Evolutionary conservation across 331 rosid species (phyloP).

Genomic region (Quercus tomentella): DNA sequence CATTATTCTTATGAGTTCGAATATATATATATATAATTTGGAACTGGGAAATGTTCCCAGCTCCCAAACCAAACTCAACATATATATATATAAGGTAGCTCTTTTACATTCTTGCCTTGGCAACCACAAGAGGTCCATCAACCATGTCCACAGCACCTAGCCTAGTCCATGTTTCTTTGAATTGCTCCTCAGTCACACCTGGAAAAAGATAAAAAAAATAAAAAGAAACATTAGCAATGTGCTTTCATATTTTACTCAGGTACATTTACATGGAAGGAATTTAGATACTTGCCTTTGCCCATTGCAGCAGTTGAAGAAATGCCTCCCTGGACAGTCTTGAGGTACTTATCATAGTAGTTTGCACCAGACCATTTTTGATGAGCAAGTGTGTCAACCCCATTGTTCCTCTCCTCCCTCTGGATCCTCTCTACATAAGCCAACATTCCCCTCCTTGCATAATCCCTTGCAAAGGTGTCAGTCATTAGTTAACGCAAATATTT

Average conservation of each 20-base stretch:
- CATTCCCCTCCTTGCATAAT: conserved; percentile 83
- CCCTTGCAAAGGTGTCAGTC: conserved; percentile 69
- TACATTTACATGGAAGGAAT: background rate
- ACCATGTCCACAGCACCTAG: conserved; percentile 56
- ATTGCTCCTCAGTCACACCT: conserved; percentile 98
- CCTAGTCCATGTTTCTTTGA: conserved; percentile 87
- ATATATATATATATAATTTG: background rate
- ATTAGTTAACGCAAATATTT: too few relatives aligned
- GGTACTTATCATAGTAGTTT: conserved; percentile 83
- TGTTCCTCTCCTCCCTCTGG: conserved; percentile 90
- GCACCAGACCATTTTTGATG: conserved; percentile 99
- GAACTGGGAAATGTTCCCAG: conserved; percentile 6
- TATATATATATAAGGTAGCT: background rate
- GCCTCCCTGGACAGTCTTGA: conserved; percentile 98
- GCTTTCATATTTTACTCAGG: background rate
- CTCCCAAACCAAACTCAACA: conserved; percentile 6
- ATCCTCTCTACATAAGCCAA: conserved; percentile 90
- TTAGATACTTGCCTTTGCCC: conserved; percentile 74
- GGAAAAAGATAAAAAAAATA: background rate
- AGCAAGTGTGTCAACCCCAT: conserved; percentile 92
- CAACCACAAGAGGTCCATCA: conserved; percentile 58
- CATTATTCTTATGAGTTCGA: conserved; percentile 32
- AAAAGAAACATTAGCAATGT: background rate
- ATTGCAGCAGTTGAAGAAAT: conserved; percentile 95
- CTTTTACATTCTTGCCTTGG: conserved; percentile 72